These are phyloP conservation scores for Juglanconis oblonga DNA, from an alignment of 2,329 filamentous ascomycete species.

Conservation along the genomic window DNA sequence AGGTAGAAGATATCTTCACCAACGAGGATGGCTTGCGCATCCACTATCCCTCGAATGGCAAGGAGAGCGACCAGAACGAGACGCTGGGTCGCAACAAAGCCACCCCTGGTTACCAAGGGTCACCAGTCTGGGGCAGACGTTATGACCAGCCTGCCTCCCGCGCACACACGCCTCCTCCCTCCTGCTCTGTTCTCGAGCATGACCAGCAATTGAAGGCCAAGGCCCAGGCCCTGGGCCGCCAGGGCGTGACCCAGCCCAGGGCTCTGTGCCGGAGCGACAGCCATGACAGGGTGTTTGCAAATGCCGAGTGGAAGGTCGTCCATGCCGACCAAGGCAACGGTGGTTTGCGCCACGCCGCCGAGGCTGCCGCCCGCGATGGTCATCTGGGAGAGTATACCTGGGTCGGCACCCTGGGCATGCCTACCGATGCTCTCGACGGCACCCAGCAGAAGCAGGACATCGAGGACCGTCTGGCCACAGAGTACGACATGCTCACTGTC, in stretches of 20 bases:
- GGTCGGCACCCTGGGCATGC: slow-evolving; percentile 92
- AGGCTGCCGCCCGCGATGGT: slow-evolving; percentile 69
- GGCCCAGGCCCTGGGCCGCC: slow-evolving; percentile 54
- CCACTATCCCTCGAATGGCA: slow-evolving; percentile 44
- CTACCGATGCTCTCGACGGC: slow-evolving; percentile 77
- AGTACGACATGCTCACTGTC: slow-evolving; percentile 79
- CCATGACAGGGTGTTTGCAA: slow-evolving; percentile 68
- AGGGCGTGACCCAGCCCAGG: slow-evolving; percentile 56
- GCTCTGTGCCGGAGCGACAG: slow-evolving; percentile 54
- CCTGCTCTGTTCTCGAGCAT: slow-evolving; percentile 72
- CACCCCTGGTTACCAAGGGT: slow-evolving; percentile 70
- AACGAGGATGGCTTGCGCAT: slow-evolving; percentile 58
- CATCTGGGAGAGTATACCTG: slow-evolving; percentile 75
- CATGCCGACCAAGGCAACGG: slow-evolving; percentile 89
- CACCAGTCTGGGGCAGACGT: slow-evolving; percentile 72
- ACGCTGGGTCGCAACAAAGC: slow-evolving; percentile 36
- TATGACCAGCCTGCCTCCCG: slow-evolving; percentile 77
- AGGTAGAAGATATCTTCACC: slow-evolving; percentile 46
- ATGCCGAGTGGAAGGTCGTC: slow-evolving; percentile 79
- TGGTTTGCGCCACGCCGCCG: slow-evolving; percentile 83
- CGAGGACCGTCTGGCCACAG: slow-evolving; percentile 73
- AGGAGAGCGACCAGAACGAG: slow-evolving; percentile 21
- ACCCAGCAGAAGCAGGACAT: slow-evolving; percentile 78
- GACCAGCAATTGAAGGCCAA: slow-evolving; percentile 51
- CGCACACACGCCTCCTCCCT: slow-evolving; percentile 66